phyloP scores from a whole-genome alignment of 352 stramenopile genomes.

The Thalassiosira livingstoniorum region DNA sequence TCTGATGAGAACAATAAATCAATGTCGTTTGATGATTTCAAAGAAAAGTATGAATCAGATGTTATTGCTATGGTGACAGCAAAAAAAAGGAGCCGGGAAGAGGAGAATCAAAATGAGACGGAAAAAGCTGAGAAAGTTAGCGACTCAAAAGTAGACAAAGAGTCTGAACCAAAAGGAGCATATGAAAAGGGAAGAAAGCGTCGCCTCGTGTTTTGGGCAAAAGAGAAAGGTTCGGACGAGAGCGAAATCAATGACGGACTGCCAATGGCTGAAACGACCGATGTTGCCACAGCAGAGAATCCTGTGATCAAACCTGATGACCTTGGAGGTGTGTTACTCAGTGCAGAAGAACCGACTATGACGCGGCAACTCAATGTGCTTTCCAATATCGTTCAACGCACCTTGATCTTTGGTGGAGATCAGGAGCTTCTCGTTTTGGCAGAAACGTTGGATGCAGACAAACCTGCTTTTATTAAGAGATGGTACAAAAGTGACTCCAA shows the following conservation, averaged over 20 bases:
- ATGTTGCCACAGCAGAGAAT: conserved; percentile 27
- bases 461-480: conserved; percentile 74
- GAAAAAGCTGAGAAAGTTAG: conserved; percentile 17
- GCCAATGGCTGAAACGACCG: neutral
- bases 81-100: conserved; percentile 53
- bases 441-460: conserved; percentile 83
- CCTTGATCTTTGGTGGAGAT: conserved; percentile 82
- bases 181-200: conserved; percentile 50
- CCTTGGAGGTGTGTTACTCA: conserved; percentile 75
- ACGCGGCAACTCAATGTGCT: conserved; percentile 84
- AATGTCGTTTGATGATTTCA: conserved; percentile 55
- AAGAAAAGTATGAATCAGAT: conserved; percentile 43
- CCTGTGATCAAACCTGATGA: conserved; percentile 64
- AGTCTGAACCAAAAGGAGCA: conserved; percentile 51
- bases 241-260: neutral
- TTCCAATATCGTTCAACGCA: conserved; percentile 81
- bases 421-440: conserved; percentile 82
- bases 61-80: conserved; percentile 42
- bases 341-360: conserved; percentile 78
- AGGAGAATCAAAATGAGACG: conserved; percentile 8
- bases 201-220: conserved; percentile 27
- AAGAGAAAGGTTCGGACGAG: neutral
- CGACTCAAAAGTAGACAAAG: conserved; percentile 10
- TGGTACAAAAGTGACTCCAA: conserved; percentile 74
- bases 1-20: conserved; percentile 36